Conservation (phyloP, 495 filamentous ascomycete species). For the Penicillium chermesinum region DNA sequence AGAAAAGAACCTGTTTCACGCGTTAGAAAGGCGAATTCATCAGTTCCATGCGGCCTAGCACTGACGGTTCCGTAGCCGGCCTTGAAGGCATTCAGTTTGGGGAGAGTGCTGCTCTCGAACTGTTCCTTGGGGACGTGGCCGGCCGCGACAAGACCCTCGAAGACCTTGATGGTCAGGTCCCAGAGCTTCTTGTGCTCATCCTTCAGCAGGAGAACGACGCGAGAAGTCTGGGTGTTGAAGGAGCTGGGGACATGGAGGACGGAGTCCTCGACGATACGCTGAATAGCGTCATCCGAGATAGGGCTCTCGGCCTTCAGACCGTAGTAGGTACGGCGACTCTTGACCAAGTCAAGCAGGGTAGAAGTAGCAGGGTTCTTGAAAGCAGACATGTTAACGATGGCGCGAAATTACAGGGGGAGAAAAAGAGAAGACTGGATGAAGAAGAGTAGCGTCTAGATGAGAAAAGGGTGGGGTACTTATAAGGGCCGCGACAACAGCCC, state of each 20-base stretch:
- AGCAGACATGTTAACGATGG: constrained; percentile 9
- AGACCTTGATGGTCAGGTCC: constrained; percentile 40
- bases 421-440: no score
- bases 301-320: constrained; percentile 41
- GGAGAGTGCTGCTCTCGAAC: constrained; percentile 39
- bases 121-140: constrained; percentile 33
- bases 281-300: constrained; percentile 36
- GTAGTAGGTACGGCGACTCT: constrained; percentile 43
- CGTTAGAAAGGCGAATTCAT: background rate
- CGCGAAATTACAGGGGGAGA: no score
- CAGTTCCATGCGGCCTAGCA: background rate
- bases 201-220: constrained; percentile 42
- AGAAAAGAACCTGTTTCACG: constrained; percentile 41
- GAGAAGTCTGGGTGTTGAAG: constrained; percentile 52
- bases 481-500: background rate
- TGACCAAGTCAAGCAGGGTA: constrained; percentile 36
- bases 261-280: constrained; percentile 37
- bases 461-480: background rate
- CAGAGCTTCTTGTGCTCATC: constrained; percentile 51
- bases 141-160: constrained; percentile 39
- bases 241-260: constrained; percentile 45
- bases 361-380: constrained; percentile 40
- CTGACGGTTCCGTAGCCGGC: constrained; percentile 47
- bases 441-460: no score
- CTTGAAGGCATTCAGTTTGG: constrained; percentile 38